These are phyloP conservation scores for Psilocybe cyanescens DNA, from an alignment of 768 basidiomycete genomes.

Conservation along the genomic window DNA sequence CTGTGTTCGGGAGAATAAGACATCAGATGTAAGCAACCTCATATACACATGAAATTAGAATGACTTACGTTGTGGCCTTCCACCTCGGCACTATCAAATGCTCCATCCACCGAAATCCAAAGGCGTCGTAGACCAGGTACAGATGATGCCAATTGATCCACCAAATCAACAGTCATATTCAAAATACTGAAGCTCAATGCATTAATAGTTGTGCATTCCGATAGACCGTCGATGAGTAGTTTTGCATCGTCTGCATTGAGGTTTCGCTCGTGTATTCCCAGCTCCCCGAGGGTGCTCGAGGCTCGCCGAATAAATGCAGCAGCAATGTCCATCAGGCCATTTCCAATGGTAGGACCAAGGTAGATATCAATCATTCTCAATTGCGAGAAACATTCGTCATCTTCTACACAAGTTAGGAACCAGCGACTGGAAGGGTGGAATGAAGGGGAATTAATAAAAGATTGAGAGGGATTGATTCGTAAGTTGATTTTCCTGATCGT, in stretches of 20 bases:
- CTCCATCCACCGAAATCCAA: neutral
- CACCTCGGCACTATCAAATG: neutral
- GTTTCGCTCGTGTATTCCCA: neutral
- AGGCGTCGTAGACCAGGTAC: conserved; percentile 2
- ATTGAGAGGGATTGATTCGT: neutral
- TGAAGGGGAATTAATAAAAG: neutral
- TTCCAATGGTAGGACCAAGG: neutral
- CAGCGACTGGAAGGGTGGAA: neutral
- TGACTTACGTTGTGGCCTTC: neutral
- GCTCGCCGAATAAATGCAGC: conserved; percentile 3
- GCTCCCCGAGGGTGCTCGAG: neutral
- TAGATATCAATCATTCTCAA: conserved; percentile 8
- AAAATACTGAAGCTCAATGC: neutral
- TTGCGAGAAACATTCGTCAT: conserved; percentile 5
- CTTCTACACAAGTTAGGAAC: neutral
- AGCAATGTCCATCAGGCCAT: neutral
- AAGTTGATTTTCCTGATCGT: neutral
- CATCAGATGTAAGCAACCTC: neutral
- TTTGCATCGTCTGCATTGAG: neutral
- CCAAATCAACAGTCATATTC: neutral
- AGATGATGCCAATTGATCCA: neutral
- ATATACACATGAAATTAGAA: neutral
- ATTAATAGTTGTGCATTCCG: neutral
- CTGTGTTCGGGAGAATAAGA: neutral
- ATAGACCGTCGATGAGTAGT: neutral